These are phyloP conservation scores for Alnus rubra DNA, from an alignment of 306 rosid species.

Conservation along the genomic window DNA sequence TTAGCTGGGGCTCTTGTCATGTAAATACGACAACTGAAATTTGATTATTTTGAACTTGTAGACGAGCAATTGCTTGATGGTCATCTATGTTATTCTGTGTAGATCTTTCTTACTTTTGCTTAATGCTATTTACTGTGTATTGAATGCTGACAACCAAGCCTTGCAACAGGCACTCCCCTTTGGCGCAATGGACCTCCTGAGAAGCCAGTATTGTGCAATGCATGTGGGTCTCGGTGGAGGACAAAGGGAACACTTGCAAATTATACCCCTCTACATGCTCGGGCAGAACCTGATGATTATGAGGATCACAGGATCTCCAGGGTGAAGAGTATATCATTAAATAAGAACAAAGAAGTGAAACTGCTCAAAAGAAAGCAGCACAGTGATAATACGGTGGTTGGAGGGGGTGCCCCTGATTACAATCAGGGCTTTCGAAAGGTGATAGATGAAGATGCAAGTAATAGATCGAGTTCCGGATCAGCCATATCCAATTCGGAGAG, in stretches of 20 bases:
- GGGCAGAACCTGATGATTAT: constrained; percentile 77
- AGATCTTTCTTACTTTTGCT: constrained; percentile 9
- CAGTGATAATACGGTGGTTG: constrained; percentile 46
- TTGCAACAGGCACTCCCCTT: constrained; percentile 91
- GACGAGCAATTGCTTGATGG: constrained; percentile 18
- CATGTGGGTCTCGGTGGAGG: constrained; percentile 99
- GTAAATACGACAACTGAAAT: constrained; percentile 20
- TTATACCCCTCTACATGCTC: constrained; percentile 96
- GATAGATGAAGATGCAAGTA: constrained; percentile 80
- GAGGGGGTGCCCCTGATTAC: constrained; percentile 52
- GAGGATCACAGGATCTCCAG: constrained; percentile 73
- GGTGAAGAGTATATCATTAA: constrained; percentile 65
- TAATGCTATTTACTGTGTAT: constrained; percentile 17
- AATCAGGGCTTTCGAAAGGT: constrained; percentile 61
- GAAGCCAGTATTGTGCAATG: constrained; percentile 97
- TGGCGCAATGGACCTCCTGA: constrained; percentile 99
- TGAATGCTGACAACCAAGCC: constrained; percentile 39
- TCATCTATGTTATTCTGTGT: constrained; percentile 23
- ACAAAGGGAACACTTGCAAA: constrained; percentile 97
- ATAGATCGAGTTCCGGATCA: constrained; percentile 95
- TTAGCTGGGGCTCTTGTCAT: background rate
- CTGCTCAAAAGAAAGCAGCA: constrained; percentile 69
- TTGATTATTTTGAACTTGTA: constrained; percentile 21
- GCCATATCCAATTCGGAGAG: constrained; percentile 95
- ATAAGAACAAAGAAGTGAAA: constrained; percentile 75